These are phyloP conservation scores for Cronartium quercuum DNA, from an alignment of 1,284 basidiomycete species.

Conservation along the genomic window DNA sequence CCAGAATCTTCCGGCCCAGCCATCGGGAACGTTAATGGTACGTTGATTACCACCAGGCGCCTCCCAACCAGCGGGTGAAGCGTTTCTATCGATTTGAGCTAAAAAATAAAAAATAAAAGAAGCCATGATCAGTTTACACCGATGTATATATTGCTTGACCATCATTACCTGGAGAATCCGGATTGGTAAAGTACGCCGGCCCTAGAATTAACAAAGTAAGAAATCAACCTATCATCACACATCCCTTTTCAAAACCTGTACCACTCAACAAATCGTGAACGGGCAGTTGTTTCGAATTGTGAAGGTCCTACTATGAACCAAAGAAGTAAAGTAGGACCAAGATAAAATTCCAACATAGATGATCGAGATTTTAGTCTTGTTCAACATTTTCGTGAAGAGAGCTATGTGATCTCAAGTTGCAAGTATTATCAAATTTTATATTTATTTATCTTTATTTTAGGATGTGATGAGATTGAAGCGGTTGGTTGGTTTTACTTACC, in stretches of 20 bases:
- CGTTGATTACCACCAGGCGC: not conserved
- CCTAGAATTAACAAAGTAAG: conserved; percentile 5
- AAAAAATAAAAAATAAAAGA: not conserved
- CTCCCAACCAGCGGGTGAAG: conserved; percentile 27
- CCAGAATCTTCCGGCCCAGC: conserved; percentile 40
- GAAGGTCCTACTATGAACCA: not conserved
- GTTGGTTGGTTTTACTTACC: no score
- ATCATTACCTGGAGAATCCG: conserved; percentile 21
- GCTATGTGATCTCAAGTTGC: not conserved
- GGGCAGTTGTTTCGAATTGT: conserved; percentile 20
- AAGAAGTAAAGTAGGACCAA: not conserved
- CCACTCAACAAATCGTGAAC: conserved; percentile 30
- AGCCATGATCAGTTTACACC: not conserved
- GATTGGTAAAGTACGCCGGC: conserved; percentile 36
- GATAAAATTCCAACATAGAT: not conserved
- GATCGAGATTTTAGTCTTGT: not conserved
- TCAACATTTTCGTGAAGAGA: not conserved
- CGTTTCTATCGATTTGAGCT: conserved; percentile 8
- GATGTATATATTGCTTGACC: not conserved
- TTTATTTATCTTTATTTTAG: no score
- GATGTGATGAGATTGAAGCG: no score
- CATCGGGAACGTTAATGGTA: conserved; percentile 35
- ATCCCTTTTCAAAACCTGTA: not conserved
- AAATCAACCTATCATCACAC: not conserved
- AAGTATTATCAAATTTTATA: not conserved